Evolutionary conservation across 345 rosid genomes (phyloP).

Genomic region (Syzygium aromaticum): DNA sequence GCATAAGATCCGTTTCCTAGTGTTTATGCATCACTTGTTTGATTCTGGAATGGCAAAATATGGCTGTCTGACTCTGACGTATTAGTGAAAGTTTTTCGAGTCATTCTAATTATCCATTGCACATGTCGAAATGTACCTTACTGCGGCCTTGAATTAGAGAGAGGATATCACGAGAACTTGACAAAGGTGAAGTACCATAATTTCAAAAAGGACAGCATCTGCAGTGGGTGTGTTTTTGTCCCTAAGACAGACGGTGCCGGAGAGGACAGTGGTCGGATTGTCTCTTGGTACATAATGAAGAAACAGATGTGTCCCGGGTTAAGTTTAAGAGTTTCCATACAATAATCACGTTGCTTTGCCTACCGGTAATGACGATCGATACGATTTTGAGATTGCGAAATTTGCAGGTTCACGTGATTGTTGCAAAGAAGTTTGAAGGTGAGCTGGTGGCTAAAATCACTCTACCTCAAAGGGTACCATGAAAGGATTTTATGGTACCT

Average conservation of each 20-base stretch:
- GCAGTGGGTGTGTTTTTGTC: constrained; percentile 31
- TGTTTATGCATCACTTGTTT: too few species aligned
- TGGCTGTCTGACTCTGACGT: too few species aligned
- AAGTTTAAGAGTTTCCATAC: background rate
- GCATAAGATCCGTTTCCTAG: too few species aligned
- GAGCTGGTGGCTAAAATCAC: constrained; percentile 24
- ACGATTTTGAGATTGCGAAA: background rate
- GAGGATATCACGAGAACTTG: background rate
- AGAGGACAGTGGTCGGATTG: constrained; percentile 44
- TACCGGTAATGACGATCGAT: background rate
- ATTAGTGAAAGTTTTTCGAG: too few species aligned
- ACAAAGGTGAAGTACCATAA: constrained; percentile 26
- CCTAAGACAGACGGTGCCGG: constrained; percentile 6
- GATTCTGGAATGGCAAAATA: too few species aligned
- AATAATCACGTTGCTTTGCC: too few species aligned
- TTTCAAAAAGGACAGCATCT: constrained; percentile 17
- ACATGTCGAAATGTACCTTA: too few species aligned
- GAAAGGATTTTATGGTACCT: constrained; percentile 28
- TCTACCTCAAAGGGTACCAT: constrained; percentile 28
- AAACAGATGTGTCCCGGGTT: constrained; percentile 16
- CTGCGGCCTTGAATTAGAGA: too few species aligned
- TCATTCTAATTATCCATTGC: too few species aligned
- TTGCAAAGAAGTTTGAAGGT: constrained; percentile 17
- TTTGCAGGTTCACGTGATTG: constrained; percentile 23
- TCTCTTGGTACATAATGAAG: constrained; percentile 37